Conservation (phyloP, 2,329 filamentous ascomycete species). For the Pyricularia pennisetigena region DNA sequence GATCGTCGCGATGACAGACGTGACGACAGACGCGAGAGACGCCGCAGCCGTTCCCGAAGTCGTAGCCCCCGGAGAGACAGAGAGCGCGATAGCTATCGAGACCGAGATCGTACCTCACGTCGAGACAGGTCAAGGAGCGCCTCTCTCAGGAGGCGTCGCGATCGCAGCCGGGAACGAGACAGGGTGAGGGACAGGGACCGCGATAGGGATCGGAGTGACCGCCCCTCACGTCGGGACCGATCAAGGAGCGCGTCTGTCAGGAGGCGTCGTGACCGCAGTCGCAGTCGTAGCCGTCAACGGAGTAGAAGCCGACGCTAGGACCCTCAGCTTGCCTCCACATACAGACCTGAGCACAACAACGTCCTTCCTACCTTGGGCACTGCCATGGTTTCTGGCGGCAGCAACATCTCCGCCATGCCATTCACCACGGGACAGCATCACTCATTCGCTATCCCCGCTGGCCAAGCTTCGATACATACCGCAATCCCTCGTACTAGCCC, state of each 20-base stretch:
- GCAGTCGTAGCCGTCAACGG: constrained; percentile 15
- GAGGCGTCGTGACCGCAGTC: constrained; percentile 13
- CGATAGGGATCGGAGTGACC: constrained; percentile 14
- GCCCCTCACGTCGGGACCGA: constrained; percentile 13
- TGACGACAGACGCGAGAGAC: constrained; percentile 12
- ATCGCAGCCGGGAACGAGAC: constrained; percentile 23
- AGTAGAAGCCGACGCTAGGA: constrained; percentile 17
- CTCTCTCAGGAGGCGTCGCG: constrained; percentile 20
- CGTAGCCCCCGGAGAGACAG: constrained; percentile 12
- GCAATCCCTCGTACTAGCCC: not conserved
- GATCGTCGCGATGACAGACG: constrained; percentile 22
- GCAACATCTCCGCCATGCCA: not conserved
- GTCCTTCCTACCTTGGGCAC: not conserved
- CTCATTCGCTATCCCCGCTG: not conserved
- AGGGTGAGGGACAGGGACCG: constrained; percentile 18
- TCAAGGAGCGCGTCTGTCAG: constrained; percentile 12
- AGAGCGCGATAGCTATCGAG: constrained; percentile 20
- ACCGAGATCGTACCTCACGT: constrained; percentile 17
- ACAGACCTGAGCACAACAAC: not conserved
- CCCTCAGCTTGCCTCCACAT: not conserved
- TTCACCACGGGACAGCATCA: not conserved
- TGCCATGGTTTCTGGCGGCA: not conserved
- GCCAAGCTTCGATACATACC: not conserved
- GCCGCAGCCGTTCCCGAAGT: constrained; percentile 2
- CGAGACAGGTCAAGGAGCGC: constrained; percentile 21